Evolutionary conservation across 2,329 filamentous ascomycete species (phyloP).

Genomic region (Hypocreales sp.): DNA sequence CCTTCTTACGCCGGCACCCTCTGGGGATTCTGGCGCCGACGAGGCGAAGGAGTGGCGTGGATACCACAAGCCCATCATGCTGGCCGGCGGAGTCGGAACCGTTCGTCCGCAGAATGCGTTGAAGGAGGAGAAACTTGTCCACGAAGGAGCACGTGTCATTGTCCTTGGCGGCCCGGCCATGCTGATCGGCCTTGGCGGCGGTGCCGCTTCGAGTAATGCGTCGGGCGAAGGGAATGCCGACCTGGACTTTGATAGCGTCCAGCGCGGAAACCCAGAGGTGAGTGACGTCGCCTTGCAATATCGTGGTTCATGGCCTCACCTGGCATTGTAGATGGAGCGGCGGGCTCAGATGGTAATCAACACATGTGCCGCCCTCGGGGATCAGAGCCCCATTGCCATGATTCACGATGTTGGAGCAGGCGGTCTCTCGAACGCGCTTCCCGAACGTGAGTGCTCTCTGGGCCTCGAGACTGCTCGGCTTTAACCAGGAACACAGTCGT

Average conservation of each 20-base stretch:
- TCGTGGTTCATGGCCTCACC: background rate
- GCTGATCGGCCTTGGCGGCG: slow-evolving; percentile 91
- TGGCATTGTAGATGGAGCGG: slow-evolving; percentile 49
- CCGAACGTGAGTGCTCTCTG: slow-evolving; percentile 38
- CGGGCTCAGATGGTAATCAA: slow-evolving; percentile 98
- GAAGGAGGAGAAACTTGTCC: slow-evolving; percentile 66
- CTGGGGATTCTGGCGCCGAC: slow-evolving; percentile 19
- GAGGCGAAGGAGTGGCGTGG: slow-evolving; percentile 46
- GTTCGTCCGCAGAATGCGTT: slow-evolving; percentile 83
- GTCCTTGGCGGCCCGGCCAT: slow-evolving; percentile 93
- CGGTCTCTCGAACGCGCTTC: slow-evolving; percentile 59
- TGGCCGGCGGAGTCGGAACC: slow-evolving; percentile 87
- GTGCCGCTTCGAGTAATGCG: slow-evolving; percentile 81
- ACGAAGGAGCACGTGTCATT: slow-evolving; percentile 76
- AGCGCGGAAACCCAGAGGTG: slow-evolving; percentile 80
- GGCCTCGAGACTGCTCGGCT: too few relatives aligned
- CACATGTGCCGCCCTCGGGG: slow-evolving; percentile 71
- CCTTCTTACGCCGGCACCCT: slow-evolving; percentile 40
- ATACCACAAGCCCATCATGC: slow-evolving; percentile 98
- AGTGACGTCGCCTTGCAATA: background rate
- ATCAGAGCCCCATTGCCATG: slow-evolving; percentile 81
- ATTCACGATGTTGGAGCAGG: slow-evolving; percentile 97
- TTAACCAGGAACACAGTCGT: too few relatives aligned
- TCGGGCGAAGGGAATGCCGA: slow-evolving; percentile 82
- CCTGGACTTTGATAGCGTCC: slow-evolving; percentile 92